phyloP scores from a whole-genome alignment of 2,329 filamentous ascomycete genomes.

The Monosporascus sp. region DNA sequence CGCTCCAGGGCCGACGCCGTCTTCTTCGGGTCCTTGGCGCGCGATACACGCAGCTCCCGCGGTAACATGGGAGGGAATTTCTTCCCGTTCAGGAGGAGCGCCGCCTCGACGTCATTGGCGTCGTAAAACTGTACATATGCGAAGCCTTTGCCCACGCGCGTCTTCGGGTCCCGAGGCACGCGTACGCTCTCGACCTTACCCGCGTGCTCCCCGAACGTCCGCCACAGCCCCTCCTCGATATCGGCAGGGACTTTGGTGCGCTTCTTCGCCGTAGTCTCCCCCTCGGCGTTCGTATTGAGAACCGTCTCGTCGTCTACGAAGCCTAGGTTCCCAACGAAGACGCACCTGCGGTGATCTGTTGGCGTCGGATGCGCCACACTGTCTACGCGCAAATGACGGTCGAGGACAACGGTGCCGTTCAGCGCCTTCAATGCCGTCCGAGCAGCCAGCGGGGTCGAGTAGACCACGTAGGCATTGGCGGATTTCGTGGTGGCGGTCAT shows the following conservation, averaged over 20 bases:
- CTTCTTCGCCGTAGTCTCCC: constrained; percentile 65
- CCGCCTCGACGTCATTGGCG: constrained; percentile 82
- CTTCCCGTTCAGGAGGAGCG: constrained; percentile 81
- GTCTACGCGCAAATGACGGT: constrained; percentile 86
- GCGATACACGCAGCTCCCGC: constrained; percentile 74
- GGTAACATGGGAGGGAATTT: constrained; percentile 94
- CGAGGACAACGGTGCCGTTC: constrained; percentile 79
- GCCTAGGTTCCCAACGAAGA: constrained; percentile 93
- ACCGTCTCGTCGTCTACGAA: constrained; percentile 90
- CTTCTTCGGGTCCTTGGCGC: constrained; percentile 71
- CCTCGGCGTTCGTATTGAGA: constrained; percentile 58
- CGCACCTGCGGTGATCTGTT: constrained; percentile 79
- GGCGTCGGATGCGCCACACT: constrained; percentile 81
- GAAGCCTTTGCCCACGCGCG: constrained; percentile 91
- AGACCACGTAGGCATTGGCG: constrained; percentile 92
- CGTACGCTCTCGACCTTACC: constrained; percentile 90
- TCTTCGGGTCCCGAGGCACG: constrained; percentile 82
- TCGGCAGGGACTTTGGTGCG: constrained; percentile 72
- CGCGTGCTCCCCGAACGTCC: constrained; percentile 63
- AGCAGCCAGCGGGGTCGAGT: constrained; percentile 68
- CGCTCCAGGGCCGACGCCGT: constrained; percentile 47
- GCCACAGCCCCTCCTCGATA: constrained; percentile 89
- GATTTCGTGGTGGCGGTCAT: constrained; percentile 89
- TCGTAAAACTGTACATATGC: constrained; percentile 97
- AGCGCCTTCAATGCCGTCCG: constrained; percentile 69